Base-by-base conservation (phyloP, 352 stramenopile species). In the Phytopythium kandeliae region DNA sequence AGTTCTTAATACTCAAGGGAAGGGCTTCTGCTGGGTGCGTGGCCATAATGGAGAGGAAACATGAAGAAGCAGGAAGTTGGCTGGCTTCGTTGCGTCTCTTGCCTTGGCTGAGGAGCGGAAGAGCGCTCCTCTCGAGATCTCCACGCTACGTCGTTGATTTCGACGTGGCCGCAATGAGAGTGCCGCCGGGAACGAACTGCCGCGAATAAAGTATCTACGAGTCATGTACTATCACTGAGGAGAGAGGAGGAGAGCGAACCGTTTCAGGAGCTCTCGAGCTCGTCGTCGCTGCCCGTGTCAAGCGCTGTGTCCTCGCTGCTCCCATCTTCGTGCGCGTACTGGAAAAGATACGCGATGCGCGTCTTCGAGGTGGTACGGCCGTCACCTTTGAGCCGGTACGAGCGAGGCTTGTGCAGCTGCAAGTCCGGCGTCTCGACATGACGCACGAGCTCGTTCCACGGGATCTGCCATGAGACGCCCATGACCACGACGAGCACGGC, bases 391-490 rank as follows among this genome's bases (percentile, higher is more conserved):
- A 31, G 28, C 28, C 9, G 4, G 9, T 31, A 31, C 9, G n/a
- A n/a, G n/a, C 24, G 21, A n/a, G 31, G 6, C 38, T 57, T 59
- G 49, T 54, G 24, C 28, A 58, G 45, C 2, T 46, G 15, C 33
- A 41, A 16, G 6, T 28, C 34, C 22, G 34, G 24, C 43, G 37
- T 3, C 31, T 35, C 34, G n/a, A 44, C 54, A 6, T 15, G 56
- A 15, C 44, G 57, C 22, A 58, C 67, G 33, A 74, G 53, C 28
- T 58, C 53, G 50, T 77, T 55, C 71, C 76, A 85, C 12, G 59
- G 71, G 26, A 80, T 68, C 36, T 65, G 40, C 26, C 82, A 65
- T 7, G 69, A 67, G 5, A 72, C 46, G 49, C 51, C 68, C 69
- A 78, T 78, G 28, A 57, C 57, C 15, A 63, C 59, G 10, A 83